Base-by-base conservation (phyloP, 257 asterid species). In the Penstemon newberryi region DNA sequence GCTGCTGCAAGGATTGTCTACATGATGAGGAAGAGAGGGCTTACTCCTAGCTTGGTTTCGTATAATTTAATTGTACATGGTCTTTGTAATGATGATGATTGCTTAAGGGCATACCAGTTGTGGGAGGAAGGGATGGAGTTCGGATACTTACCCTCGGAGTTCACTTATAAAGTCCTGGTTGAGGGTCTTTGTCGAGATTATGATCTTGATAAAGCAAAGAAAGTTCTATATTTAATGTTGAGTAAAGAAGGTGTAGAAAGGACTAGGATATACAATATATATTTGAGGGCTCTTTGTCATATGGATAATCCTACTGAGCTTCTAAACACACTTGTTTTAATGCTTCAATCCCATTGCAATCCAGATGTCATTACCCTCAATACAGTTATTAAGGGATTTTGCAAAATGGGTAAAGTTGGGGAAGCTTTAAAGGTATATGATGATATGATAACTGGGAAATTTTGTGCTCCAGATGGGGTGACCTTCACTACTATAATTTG, bases 1-100 rank as follows among this genome's bases (percentile, higher is more conserved):
- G 99, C 89, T 39, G 97, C 94, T 65, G 96, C 97, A 0, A 85
- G 99, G 78, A 79, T 90, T 68, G 86, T 88, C 49, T 90, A 93
- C 67, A 81, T 93, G 74, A 93, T 93, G 97, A 88, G 85, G 50
- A 90, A 84, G 84, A 82, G 82, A 75, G 95, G 96, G 5, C 51
- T 80, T 4, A 15, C 42, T n/a, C 97, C 96, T 1, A 80, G 94
- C 66, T 67, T 77, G 69, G 74, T 80, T n/a, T 84, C 92, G 0
- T 90, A 90, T 74, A 88, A 90, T 71, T 70, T 89, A 36, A 81
- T 90, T 57, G 80, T 90, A 5, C 97, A 90, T 60, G 97, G 98
- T 54, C 81, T 88, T 7, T 83, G 96, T 69, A 78, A 66, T 41
- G 92, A 85, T 47, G 84, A 84, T 8, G 96, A 90, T 81, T 84